These are phyloP conservation scores for Ilex asprella DNA, from an alignment of 257 asterid genomes.

Conservation along the genomic window DNA sequence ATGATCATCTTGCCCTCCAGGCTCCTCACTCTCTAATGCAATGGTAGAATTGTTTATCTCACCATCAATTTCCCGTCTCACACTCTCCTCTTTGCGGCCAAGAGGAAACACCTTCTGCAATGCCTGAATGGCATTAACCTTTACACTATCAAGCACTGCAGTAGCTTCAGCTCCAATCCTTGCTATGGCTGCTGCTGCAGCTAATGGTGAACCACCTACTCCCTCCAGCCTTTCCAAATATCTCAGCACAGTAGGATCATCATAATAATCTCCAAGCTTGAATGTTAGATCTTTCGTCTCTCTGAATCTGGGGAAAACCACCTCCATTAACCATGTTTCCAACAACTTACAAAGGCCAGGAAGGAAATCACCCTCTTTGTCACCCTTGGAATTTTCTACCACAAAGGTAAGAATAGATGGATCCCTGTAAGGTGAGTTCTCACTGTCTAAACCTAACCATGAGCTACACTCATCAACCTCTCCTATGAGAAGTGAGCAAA, in stretches of 20 bases:
- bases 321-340: slow-evolving; percentile 97
- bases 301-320: slow-evolving; percentile 91
- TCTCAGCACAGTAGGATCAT: slow-evolving; percentile 89
- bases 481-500: slow-evolving; percentile 92
- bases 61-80: slow-evolving; percentile 30
- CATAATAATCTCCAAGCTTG: slow-evolving; percentile 95
- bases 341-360: slow-evolving; percentile 91
- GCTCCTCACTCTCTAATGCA: slow-evolving; percentile 25
- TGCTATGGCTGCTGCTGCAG: slow-evolving; percentile 96
- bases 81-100: slow-evolving; percentile 42
- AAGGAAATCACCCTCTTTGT: slow-evolving; percentile 71
- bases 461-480: slow-evolving; percentile 85
- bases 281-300: slow-evolving; percentile 63
- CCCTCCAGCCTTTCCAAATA: slow-evolving; percentile 88
- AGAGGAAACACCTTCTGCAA: slow-evolving; percentile 79
- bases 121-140: slow-evolving; percentile 77
- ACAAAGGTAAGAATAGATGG: slow-evolving; percentile 74
- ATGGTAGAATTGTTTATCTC: slow-evolving; percentile 26
- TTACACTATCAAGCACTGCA: slow-evolving; percentile 92
- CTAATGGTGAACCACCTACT: slow-evolving; percentile 85
- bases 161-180: slow-evolving; percentile 93
- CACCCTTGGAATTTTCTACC: slow-evolving; percentile 68
- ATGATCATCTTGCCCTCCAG: slow-evolving; percentile 21
- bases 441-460: slow-evolving; percentile 87
- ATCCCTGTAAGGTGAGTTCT: slow-evolving; percentile 73